Base-by-base conservation (phyloP, 257 asterid species). In the Scutellaria galericulata region DNA sequence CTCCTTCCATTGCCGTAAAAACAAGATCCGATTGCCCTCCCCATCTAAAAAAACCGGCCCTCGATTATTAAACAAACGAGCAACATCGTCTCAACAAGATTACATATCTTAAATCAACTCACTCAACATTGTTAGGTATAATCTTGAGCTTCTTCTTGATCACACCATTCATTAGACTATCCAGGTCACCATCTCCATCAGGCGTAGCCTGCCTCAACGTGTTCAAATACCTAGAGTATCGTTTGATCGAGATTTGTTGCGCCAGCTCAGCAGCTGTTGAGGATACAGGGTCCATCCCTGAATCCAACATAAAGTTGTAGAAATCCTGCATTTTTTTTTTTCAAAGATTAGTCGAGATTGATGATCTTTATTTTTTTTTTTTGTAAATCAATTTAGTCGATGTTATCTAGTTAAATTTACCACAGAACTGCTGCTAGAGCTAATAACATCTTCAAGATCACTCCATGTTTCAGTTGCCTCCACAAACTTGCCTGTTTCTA, bases 281-380 rank as follows among this genome's bases (percentile, higher is more conserved):
- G 41, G 95, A 75, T 14, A 91, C 73, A 44, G 97, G 96, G 65
- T 87, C 98, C 88, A 82, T 79, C 66, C 78, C 83, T 5, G 88
- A 68, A 81, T 92, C 99, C 89, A 90, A 78, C 64, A 92, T 44
- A 73, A 92, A 95, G 61, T 95, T 92, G 87, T 92, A 95, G 87
- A 92, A 91, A 75, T 95, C 96, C 99, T 94, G 80, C 51, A 67
- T 46, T 0, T 10, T 57, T 0, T 10, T 57, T 58, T 24, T 1
- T 11, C 46, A 41, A 48, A 59, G 8, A 22, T 71, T 12, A 60
- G n/a, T 48, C 59, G 37, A 48, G 4, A 5, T 7, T 13, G 3
- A 37, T 39, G 5, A 2, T 24, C 27, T 24, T 24, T n/a, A n/a
- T n/a, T n/a, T 24, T 10, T 72, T 72, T 13, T 7, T 24, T 10